Conservation (phyloP, 306 rosid species). For the Sindora glabra region DNA sequence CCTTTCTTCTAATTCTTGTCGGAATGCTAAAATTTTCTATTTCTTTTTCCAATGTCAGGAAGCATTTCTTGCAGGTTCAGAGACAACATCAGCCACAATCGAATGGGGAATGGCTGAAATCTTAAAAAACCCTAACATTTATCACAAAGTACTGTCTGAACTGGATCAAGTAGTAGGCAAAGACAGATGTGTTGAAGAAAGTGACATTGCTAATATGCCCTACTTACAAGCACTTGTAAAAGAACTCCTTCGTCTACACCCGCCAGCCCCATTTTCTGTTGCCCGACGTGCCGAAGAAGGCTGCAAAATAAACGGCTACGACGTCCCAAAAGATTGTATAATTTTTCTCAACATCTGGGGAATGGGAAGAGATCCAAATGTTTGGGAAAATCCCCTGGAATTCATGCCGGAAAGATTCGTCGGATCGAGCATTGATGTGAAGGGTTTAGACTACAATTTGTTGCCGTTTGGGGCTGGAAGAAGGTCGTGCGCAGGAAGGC, state of each 20-base stretch:
- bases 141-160: neutral
- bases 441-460: neutral
- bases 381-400: neutral
- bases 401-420: conserved; percentile 1
- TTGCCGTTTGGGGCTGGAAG: no score
- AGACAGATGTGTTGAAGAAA: neutral
- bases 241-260: neutral
- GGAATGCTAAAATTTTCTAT: no score
- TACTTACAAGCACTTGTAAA: conserved; percentile 4
- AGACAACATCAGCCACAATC: neutral
- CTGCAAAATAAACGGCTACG: neutral
- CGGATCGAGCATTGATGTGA: neutral
- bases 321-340: neutral
- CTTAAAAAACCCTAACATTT: neutral
- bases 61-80: neutral
- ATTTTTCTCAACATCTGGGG: neutral
- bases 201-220: neutral
- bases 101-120: neutral
- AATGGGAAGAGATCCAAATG: neutral
- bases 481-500: no score
- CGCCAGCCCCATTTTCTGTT: neutral
- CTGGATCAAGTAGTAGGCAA: neutral
- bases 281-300: neutral
- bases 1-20: no score
- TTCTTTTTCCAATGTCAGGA: neutral